These are phyloP conservation scores for Apiotrichum veenhuisii DNA, from an alignment of 1,284 basidiomycete species.

Conservation along the genomic window DNA sequence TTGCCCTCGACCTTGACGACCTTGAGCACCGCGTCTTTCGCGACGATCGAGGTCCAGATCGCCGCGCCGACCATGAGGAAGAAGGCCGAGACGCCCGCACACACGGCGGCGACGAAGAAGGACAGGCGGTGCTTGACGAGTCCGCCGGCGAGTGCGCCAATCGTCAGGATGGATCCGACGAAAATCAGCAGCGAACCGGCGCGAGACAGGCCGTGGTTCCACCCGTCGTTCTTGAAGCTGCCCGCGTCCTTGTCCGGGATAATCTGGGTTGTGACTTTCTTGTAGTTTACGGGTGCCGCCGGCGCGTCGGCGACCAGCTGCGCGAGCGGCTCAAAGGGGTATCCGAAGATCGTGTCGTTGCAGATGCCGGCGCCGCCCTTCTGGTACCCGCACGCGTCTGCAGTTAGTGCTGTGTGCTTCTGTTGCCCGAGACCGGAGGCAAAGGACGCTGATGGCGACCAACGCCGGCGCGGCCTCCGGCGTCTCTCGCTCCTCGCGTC, in stretches of 20 bases:
- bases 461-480: too few relatives aligned
- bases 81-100: constrained; percentile 30
- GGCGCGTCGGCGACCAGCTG: constrained; percentile 44
- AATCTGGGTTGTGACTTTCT: constrained; percentile 27
- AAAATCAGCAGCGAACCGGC: constrained; percentile 44
- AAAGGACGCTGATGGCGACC: too few relatives aligned
- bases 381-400: constrained; percentile 45
- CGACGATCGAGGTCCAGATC: constrained; percentile 47
- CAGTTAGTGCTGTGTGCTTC: not conserved
- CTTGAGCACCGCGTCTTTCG: constrained; percentile 38
- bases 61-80: constrained; percentile 44
- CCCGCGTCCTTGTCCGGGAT: constrained; percentile 22
- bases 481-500: too few relatives aligned
- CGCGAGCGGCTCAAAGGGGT: constrained; percentile 41
- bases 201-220: constrained; percentile 34
- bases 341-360: constrained; percentile 43
- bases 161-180: constrained; percentile 38
- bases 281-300: constrained; percentile 30
- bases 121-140: constrained; percentile 39
- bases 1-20: constrained; percentile 34
- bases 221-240: constrained; percentile 35
- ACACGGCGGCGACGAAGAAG: constrained; percentile 45
- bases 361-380: constrained; percentile 39
- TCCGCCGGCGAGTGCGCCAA: constrained; percentile 43
- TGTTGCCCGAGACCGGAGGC: too few relatives aligned